phyloP scores from a whole-genome alignment of 1,284 basidiomycete species.

The Fomitopsis palustris region DNA sequence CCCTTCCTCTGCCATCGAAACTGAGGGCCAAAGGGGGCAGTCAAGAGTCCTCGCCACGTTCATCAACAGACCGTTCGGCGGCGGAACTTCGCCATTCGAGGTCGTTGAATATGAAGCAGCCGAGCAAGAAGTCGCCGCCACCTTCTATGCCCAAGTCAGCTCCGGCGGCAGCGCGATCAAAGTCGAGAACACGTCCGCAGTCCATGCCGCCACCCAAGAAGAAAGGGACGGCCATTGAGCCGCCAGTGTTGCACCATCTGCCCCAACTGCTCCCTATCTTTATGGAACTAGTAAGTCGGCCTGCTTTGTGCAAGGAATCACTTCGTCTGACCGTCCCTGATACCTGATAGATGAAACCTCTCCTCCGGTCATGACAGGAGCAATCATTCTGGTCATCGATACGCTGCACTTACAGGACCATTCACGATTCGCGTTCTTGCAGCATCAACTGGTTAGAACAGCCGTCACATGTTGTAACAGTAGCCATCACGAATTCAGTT shows the following conservation, averaged over 20 bases:
- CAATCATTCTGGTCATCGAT: not conserved
- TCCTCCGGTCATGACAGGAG: conserved; percentile 10
- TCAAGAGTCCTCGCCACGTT: conserved; percentile 12
- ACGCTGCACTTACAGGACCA: not conserved
- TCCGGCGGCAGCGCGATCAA: not conserved
- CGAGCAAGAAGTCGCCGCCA: not conserved
- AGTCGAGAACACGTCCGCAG: conserved; percentile 1
- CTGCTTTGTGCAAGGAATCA: conserved; percentile 9
- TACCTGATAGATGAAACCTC: conserved; percentile 20
- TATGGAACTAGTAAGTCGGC: conserved; percentile 74
- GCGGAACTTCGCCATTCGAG: conserved; percentile 10
- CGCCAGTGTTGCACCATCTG: conserved; percentile 77
- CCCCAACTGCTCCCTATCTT: conserved; percentile 82
- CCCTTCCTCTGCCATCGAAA: conserved; percentile 8
- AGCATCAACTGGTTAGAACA: conserved; percentile 14
- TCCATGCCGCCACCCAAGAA: conserved; percentile 20
- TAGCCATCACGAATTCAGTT: not conserved
- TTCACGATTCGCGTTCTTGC: conserved; percentile 8
- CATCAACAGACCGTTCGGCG: conserved; percentile 6
- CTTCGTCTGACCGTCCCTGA: not conserved
- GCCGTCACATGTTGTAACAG: conserved; percentile 4
- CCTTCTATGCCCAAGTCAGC: not conserved
- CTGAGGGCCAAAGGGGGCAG: not conserved
- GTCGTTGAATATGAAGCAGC: conserved; percentile 5
- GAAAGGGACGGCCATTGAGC: conserved; percentile 47